Percentiles rank a stretch among this genome's conserved stretches.
These are phyloP conservation scores for Sclerotinia spermophila DNA, from an alignment of 2,329 filamentous ascomycete species.

Conservation along the genomic window DNA sequence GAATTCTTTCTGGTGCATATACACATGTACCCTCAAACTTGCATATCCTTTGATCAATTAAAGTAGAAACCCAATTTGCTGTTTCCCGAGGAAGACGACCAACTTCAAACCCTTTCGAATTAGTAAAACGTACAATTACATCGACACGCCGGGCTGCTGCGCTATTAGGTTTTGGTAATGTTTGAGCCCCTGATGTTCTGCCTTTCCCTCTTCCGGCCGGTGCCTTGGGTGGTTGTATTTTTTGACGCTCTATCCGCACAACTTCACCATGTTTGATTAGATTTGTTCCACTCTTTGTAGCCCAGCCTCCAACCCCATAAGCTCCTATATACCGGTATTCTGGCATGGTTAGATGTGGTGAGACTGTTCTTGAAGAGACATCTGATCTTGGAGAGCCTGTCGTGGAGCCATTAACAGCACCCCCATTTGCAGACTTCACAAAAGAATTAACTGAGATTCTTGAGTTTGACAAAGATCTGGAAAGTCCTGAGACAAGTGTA, in stretches of 20 bases:
- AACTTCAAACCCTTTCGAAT: constrained; percentile 72
- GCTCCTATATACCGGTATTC: constrained; percentile 76
- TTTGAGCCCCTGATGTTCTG: constrained; percentile 33
- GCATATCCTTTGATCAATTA: constrained; percentile 89
- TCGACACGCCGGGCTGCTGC: constrained; percentile 66
- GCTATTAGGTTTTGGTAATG: constrained; percentile 35
- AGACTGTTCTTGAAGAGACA: constrained; percentile 34
- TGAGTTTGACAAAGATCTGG: constrained; percentile 15
- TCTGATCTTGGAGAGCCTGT: background rate
- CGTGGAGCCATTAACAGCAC: background rate
- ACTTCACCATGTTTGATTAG: constrained; percentile 76
- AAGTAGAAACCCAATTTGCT: constrained; percentile 84
- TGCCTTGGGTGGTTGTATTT: constrained; percentile 57
- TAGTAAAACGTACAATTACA: constrained; percentile 89
- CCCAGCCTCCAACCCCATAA: constrained; percentile 89
- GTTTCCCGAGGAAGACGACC: constrained; percentile 83
- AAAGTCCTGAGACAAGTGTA: constrained; percentile 6
- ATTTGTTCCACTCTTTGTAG: constrained; percentile 74
- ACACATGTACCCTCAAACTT: constrained; percentile 84
- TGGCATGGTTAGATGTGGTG: constrained; percentile 44
- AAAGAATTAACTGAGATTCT: constrained; percentile 30
- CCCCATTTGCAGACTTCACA: constrained; percentile 20
- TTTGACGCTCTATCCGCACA: constrained; percentile 85
- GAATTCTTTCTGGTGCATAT: constrained; percentile 77
- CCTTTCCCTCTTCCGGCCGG: constrained; percentile 45